Evolutionary conservation across 208 protist genomes (phyloP).

Genomic region (Trypanosomatidae sp.): DNA sequence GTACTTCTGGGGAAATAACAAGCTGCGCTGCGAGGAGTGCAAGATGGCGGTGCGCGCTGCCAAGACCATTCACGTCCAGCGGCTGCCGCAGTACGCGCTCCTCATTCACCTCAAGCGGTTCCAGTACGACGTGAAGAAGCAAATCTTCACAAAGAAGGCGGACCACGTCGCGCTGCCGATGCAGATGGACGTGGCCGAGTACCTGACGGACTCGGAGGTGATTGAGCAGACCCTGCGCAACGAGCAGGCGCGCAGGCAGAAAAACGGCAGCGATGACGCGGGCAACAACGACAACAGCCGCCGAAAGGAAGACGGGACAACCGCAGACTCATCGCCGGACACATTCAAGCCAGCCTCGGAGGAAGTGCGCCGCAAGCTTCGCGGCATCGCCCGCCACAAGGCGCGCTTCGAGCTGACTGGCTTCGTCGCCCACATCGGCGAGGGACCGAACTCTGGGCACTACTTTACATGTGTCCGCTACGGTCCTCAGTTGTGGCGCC

Average conservation of each 20-base stretch:
- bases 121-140: constrained; percentile 77
- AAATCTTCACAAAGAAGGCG: constrained; percentile 72
- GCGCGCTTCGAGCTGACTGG: constrained; percentile 84
- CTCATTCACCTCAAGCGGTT: constrained; percentile 93
- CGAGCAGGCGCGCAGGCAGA: constrained; percentile 16
- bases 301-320: constrained; percentile 2
- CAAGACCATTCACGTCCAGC: constrained; percentile 82
- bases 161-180: constrained; percentile 89
- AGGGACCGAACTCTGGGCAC: constrained; percentile 81
- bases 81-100: constrained; percentile 83
- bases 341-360: constrained; percentile 39
- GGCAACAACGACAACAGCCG: not conserved
- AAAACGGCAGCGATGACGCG: constrained; percentile 3
- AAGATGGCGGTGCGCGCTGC: constrained; percentile 58
- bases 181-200: constrained; percentile 87
- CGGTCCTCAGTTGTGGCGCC: constrained; percentile 71
- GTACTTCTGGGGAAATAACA: constrained; percentile 81
- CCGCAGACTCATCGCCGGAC: constrained; percentile 5
- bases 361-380: constrained; percentile 44
- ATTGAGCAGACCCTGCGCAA: constrained; percentile 20
- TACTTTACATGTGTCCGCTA: constrained; percentile 92
- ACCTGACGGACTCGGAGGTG: constrained; percentile 42
- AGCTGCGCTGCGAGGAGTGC: constrained; percentile 84
- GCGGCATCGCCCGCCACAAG: constrained; percentile 65
- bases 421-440: constrained; percentile 89